Percentiles rank a stretch among this genome's conserved stretches.
These are phyloP conservation scores for Candida broadrunensis DNA, from an alignment of 805 yeast species.

Conservation along the genomic window DNA sequence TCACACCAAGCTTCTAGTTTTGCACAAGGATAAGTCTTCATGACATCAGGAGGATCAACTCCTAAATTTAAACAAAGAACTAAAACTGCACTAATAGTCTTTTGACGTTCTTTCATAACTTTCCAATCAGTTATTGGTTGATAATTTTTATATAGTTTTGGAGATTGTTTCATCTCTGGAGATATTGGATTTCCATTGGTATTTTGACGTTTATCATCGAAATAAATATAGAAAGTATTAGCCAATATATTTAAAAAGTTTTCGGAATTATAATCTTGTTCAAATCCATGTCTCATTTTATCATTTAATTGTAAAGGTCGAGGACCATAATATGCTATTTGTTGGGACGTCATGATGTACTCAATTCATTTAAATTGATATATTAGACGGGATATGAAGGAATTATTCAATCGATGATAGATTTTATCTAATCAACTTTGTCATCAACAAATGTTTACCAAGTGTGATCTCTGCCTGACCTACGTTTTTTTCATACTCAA, in stretches of 20 bases:
- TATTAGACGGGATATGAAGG: too few species aligned
- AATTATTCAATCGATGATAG: too few species aligned
- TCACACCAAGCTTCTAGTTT: constrained; percentile 91
- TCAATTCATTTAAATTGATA: too few species aligned
- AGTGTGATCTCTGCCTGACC: too few species aligned
- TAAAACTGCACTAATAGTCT: constrained; percentile 90
- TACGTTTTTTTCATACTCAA: too few species aligned
- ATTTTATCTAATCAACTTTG: too few species aligned
- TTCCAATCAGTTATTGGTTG: constrained; percentile 90
- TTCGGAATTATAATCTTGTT: constrained; percentile 56
- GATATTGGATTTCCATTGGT: constrained; percentile 81
- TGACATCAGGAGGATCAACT: constrained; percentile 95
- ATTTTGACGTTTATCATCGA: constrained; percentile 87
- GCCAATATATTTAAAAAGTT: constrained; percentile 55
- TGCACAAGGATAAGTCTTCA: constrained; percentile 91
- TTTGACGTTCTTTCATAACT: constrained; percentile 81
- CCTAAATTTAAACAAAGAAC: constrained; percentile 89
- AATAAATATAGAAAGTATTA: constrained; percentile 75
- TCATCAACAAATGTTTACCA: too few species aligned
- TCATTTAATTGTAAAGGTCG: constrained; percentile 47
- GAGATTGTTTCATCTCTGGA: constrained; percentile 46
- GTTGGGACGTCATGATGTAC: constrained; percentile 1
- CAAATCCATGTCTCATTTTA: constrained; percentile 64
- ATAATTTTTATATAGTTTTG: constrained; percentile 44
- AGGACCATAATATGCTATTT: constrained; percentile 18